A percentile compares a stretch with the other conserved stretches of the same genome.
Conservation (phyloP, 2,329 filamentous ascomycete species). For the Trichoderma semiorbis region DNA sequence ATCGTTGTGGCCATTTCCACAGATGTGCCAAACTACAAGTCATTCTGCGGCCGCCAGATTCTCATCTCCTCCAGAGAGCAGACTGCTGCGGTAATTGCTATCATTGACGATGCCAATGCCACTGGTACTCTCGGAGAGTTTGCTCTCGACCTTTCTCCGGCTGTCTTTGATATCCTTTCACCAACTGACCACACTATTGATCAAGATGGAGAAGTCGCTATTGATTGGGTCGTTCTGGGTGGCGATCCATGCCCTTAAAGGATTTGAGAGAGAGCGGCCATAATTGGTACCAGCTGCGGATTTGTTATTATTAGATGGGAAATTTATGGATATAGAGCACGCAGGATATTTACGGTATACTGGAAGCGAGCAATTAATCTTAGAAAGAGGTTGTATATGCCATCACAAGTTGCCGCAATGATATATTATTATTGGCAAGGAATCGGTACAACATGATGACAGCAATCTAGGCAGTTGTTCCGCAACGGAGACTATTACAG, state of each 20-base stretch:
- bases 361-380: neutral
- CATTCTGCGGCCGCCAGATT: neutral
- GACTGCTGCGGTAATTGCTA: neutral
- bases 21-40: neutral
- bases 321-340: neutral
- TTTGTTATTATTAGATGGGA: neutral
- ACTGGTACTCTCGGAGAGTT: neutral
- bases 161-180: constrained; percentile 1
- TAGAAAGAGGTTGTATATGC: neutral
- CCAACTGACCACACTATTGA: neutral
- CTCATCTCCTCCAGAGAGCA: neutral
- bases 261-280: no score
- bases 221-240: neutral
- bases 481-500: neutral
- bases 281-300: neutral
- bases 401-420: neutral
- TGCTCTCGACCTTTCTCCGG: neutral
- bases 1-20: neutral
- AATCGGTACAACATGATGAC: neutral
- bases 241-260: neutral
- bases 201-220: neutral
- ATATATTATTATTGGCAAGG: neutral
- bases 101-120: neutral
- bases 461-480: neutral
- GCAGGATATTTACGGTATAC: neutral